phyloP scores from a whole-genome alignment of 225 moss, liverwort and hornwort genomes.

The Physcomitrellopsis africana region DNA sequence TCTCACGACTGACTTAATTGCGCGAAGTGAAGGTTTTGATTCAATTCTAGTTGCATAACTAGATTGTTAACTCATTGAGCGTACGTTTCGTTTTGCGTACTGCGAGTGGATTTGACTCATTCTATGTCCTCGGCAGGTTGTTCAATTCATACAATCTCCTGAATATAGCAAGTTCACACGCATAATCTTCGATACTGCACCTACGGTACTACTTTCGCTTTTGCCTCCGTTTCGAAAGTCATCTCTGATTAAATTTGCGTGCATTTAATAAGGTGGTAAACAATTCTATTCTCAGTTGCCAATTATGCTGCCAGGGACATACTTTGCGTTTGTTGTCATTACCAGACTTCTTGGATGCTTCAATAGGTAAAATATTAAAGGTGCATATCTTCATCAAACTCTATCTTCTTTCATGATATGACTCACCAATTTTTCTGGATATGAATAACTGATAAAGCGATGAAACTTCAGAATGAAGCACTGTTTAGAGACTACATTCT shows the following conservation, averaged over 20 bases:
- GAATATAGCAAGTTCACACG: constrained; percentile 87
- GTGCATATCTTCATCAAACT: constrained; percentile 30
- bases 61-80: not conserved
- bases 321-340: constrained; percentile 87
- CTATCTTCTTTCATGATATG: constrained; percentile 14
- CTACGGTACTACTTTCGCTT: constrained; percentile 56
- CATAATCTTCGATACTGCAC: constrained; percentile 92
- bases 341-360: constrained; percentile 94
- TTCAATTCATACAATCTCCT: constrained; percentile 91
- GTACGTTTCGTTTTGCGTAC: not conserved
- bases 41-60: not conserved
- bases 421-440: not conserved
- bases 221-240: not conserved
- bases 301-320: constrained; percentile 66
- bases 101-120: constrained; percentile 11
- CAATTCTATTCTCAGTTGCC: constrained; percentile 14
- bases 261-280: not conserved
- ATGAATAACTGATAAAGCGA: not conserved
- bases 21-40: not conserved
- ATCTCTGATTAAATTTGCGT: not conserved
- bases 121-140: constrained; percentile 59
- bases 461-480: not conserved
- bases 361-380: constrained; percentile 93
- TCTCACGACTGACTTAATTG: constrained; percentile 9
- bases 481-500: not conserved